A percentile compares a stretch with the other conserved stretches of the same genome.
Conservation (phyloP, 495 filamentous ascomycete species). For the Immersiella caudata region DNA sequence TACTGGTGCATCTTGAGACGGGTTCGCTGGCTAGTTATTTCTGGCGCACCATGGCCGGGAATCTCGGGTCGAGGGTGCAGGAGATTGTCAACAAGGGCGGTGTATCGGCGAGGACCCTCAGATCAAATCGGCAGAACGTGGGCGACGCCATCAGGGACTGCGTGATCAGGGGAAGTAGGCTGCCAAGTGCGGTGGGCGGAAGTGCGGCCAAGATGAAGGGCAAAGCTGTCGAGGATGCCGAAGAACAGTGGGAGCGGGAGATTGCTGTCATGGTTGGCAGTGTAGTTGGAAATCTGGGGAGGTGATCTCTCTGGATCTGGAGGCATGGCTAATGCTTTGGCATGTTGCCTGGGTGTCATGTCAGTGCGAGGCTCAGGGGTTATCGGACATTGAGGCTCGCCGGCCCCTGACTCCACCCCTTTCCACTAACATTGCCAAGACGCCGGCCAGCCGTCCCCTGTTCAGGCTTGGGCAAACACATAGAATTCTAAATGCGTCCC, state of each 20-base stretch:
- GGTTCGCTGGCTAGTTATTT: constrained; percentile 85
- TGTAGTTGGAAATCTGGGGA: constrained; percentile 54
- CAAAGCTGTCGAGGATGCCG: constrained; percentile 45
- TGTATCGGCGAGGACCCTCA: constrained; percentile 77
- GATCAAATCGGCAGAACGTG: constrained; percentile 72
- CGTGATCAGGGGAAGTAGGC: constrained; percentile 72
- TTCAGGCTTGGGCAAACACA: too few relatives aligned
- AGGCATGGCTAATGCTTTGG: neutral
- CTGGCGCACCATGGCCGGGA: constrained; percentile 83
- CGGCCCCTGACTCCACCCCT: too few relatives aligned
- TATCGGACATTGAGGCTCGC: neutral
- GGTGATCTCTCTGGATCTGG: constrained; percentile 30
- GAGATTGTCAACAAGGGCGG: constrained; percentile 83
- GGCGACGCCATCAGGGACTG: constrained; percentile 78
- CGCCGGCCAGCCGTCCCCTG: too few relatives aligned
- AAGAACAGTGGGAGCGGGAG: constrained; percentile 75
- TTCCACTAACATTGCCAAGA: too few relatives aligned
- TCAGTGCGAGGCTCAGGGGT: neutral
- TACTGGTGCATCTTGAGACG: constrained; percentile 82
- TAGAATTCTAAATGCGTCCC: too few relatives aligned
- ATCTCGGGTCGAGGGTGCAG: constrained; percentile 73
- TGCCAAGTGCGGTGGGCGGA: constrained; percentile 49
- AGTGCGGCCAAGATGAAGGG: constrained; percentile 43
- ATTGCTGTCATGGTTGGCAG: constrained; percentile 92
- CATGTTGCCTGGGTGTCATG: neutral